Base-by-base conservation (phyloP, 228 moss, liverwort and hornwort genomes). In the Sphagnum fallax region DNA sequence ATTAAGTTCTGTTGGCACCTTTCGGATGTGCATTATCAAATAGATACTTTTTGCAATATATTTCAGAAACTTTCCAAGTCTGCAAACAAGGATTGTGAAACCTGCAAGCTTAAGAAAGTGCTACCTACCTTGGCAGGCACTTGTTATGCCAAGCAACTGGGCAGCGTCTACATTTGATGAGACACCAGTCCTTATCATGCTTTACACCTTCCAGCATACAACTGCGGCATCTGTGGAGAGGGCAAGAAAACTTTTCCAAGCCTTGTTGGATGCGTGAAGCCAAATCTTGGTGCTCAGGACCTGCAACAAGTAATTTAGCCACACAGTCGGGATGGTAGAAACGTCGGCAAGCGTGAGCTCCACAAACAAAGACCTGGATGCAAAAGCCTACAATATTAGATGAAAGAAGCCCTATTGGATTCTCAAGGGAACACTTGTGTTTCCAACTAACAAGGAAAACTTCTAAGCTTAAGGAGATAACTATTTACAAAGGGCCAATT, bases 81-180 rank as follows among this genome's bases (percentile, higher is more conserved):
- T 60, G 60, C 14, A 59, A 59, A 60, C 0, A 5, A 60, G 14
- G 7, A 7, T 10, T 63, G 47, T 11, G 47, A 15, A 4, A 6
- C 16, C 62, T 63, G 16, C 6, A 6, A 16, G 5, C 9, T 47
- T 8, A 11, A 63, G 47, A 9, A 10, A 63, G 8, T 16, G 47
- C 32, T 6, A 48, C 7, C 52, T 77, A 85, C 85, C 53, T 60
- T 57, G 85, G 85, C 77, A 85, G 75, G 63, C 85, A 85, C 67
- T 82, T 77, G 69, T 61, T 52, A 51, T 85, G 82, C 82, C 85
- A 85, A 47, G 85, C 85, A 58, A 11, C n/a, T 5, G 85, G 85
- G 71, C 85, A 85, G 9, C 85, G 82, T 66, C 85, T 73, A 73
- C 82, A 85, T 60, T 85, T 82, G 49, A 85, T 75, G 51, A 85